A percentile compares a stretch with the other conserved stretches of the same genome.
Conservation (phyloP, 768 basidiomycete species). For the Exidia glandulosa region DNA sequence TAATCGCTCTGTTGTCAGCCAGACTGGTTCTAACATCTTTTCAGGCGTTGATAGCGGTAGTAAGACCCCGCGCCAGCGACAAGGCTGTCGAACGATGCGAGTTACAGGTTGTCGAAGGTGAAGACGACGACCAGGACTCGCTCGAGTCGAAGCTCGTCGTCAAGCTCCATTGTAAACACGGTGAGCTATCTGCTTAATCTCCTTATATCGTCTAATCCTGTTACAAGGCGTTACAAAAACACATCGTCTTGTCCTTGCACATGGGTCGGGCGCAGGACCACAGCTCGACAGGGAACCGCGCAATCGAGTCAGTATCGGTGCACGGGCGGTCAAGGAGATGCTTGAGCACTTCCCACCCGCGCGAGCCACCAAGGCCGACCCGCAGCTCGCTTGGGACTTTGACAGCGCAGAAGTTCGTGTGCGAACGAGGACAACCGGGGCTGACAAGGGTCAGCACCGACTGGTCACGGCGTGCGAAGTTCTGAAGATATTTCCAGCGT, state of each 20-base stretch:
- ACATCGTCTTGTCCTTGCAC: constrained; percentile 53
- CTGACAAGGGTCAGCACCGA: constrained; percentile 46
- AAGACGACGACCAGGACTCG: constrained; percentile 38
- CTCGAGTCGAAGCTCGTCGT: constrained; percentile 64
- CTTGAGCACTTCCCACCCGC: constrained; percentile 69
- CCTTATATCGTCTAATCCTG: constrained; percentile 5
- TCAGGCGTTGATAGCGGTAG: constrained; percentile 59
- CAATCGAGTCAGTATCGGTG: constrained; percentile 50
- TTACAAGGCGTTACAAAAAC: constrained; percentile 80
- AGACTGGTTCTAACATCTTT: constrained; percentile 1
- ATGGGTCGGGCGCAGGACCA: constrained; percentile 46
- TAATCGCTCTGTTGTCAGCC: constrained; percentile 15
- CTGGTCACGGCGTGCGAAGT: neutral
- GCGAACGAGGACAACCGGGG: constrained; percentile 53
- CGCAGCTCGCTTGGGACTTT: constrained; percentile 77
- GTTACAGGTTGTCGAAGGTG: constrained; percentile 27
- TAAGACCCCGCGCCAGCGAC: constrained; percentile 65
- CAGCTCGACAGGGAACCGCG: constrained; percentile 42
- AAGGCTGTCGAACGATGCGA: constrained; percentile 72
- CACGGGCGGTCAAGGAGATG: constrained; percentile 62
- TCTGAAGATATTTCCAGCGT: neutral
- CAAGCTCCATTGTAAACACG: constrained; percentile 74
- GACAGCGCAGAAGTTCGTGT: constrained; percentile 54
- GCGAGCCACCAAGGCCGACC: constrained; percentile 55
- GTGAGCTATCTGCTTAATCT: constrained; percentile 25